Evolutionary conservation across 495 filamentous ascomycete species (phyloP), one percentile per base, ranked within the genome.

Genomic region (Lophium mytilinum): DNA sequence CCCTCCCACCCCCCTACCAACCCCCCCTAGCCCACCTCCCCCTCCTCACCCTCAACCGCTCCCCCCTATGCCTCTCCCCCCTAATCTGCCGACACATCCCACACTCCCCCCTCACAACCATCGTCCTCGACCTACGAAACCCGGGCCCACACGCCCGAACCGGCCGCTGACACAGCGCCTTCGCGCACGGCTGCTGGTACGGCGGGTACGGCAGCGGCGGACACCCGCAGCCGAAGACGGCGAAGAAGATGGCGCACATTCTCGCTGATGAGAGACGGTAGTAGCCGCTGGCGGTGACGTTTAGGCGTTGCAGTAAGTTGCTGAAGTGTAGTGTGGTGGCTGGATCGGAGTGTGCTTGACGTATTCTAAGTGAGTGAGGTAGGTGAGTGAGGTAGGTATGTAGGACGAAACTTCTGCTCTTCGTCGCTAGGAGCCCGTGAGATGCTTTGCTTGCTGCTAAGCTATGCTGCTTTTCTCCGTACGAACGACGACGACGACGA

Each of bases 191-290:
- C 18, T 56, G 48, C 10, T 21, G 15, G 42, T 63, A 59, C 9
- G 51, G 47, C 34, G 12, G 52, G 18, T 10, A 40, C 7, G 62
- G 62, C 14, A 46, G 33, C 3, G 57, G 58, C 5, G 62, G 57
- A 35, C 62, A 65, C 11, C 54, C 62, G 52, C 62, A 65, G 37
- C 43, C 58, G 12, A 33, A 17, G 24, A 21, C 21, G 5, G 46
- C 39, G 46, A 61, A 65, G 34, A 52, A 30, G 12, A 65, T 42
- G 0, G 11, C 9, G 37, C 62, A 65, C 62, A 65, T 65, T 9
- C 9, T 52, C 1, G 33, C 2, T 40, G 14, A 30, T 30, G 24
- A 6, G 3, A 3, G 24, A 6, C 6, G 2, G 24, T 30, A 30
- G 24, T 30, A 6, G 3, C 24, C 3, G 24, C 3, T 30, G 24